Evolutionary conservation across 768 basidiomycete genomes (phyloP), one percentile per base, ranked within the genome.

Genomic region (Auricularia cornea): DNA sequence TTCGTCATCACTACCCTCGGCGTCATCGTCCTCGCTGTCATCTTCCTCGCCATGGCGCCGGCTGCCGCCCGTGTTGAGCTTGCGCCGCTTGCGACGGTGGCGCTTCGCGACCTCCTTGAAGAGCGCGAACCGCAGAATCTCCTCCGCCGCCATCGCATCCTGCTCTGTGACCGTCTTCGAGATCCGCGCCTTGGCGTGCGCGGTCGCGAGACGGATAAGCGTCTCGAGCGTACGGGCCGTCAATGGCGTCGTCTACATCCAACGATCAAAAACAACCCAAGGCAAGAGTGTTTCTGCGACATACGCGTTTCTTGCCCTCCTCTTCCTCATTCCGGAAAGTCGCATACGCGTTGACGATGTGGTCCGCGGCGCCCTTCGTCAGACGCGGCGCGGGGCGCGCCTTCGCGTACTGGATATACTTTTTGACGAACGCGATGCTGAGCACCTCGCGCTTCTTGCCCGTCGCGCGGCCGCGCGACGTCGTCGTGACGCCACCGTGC

Each of bases 171-270:
- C 92, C 67, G 90, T 90, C 52, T 83, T 64, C 8, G 94, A 95
- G 10, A 99, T 81, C 23, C 96, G 87, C 18, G 94, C 86, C 75
- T 99, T 99, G 54, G 97, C 97, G 75, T 99, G 97, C 1, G 97
- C 97, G 20, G 96, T 99, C 3, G 97, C 86, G 10, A 99, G 83
- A 80, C 97, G 97, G 74, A 99, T 99, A 59, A 99, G 83, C 0
- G 97, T 99, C 76, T 99, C 97, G 64, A 99, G 86, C 3, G 97
- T 97, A 83, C 97, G 95, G 23, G 97, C 96, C 2, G 97, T 99
- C 68, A 99, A 78, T 11, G 97, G 97, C 3, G 96, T 91, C 3
- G 97, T 99, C 96, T 98, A 68, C 60, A 61, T 30, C n/a, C n/a
- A n/a, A n/a, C n/a, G n/a, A n/a, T n/a, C n/a, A n/a, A n/a, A n/a